A percentile compares a stretch with the other conserved stretches of the same genome.
phyloP scores from a whole-genome alignment of 1,139 yeast genomes.

The Taphrina flavorubra region DNA sequence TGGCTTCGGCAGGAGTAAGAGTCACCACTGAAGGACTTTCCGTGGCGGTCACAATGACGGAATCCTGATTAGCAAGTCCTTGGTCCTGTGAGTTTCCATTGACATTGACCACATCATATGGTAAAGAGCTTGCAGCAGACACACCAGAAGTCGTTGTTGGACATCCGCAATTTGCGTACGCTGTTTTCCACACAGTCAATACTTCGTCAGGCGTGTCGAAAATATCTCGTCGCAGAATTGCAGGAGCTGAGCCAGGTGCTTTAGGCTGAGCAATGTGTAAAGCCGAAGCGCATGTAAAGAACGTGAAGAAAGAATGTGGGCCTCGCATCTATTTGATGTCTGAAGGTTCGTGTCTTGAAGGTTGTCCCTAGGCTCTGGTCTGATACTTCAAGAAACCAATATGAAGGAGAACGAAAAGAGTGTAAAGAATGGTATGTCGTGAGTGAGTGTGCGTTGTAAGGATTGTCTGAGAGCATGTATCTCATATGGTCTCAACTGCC shows the following conservation, averaged over 20 bases:
- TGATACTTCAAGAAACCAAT: no score
- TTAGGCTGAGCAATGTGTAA: background rate
- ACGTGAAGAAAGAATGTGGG: constrained; percentile 6
- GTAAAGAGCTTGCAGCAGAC: background rate
- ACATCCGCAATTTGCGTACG: constrained; percentile 18
- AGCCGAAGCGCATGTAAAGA: constrained; percentile 1
- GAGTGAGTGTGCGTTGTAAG: no score
- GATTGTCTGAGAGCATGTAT: no score
- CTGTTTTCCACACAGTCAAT: constrained; percentile 13
- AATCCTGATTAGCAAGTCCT: constrained; percentile 7
- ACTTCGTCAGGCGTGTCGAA: constrained; percentile 23
- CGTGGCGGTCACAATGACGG: constrained; percentile 20
- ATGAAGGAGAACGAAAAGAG: background rate
- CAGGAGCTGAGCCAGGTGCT: background rate
- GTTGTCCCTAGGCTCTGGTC: no score
- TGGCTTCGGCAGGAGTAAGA: constrained; percentile 8
- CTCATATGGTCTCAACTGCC: background rate
- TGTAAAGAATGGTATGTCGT: no score
- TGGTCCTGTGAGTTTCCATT: constrained; percentile 18
- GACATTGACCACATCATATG: constrained; percentile 17
- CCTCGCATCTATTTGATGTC: background rate
- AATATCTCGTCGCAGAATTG: constrained; percentile 5
- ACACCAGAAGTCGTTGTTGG: constrained; percentile 1
- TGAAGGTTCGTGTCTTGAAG: no score
- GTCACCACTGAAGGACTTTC: background rate